phyloP scores from a whole-genome alignment of 1,139 yeast genomes.

The Yamadazyma conglobata region DNA sequence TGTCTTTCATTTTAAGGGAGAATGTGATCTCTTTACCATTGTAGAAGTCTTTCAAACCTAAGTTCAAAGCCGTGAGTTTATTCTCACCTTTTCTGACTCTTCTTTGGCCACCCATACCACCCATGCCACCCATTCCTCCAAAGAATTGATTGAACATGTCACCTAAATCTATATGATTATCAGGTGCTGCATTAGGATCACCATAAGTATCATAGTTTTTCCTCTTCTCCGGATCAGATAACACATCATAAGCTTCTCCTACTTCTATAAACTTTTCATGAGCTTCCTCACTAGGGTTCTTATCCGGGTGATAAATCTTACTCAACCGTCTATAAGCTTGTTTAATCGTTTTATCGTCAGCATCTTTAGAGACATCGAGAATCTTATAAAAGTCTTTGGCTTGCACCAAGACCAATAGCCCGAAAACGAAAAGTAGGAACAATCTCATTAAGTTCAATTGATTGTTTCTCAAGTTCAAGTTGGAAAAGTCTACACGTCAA shows the following conservation, averaged over 20 bases:
- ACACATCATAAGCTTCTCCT: constrained; percentile 90
- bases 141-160: constrained; percentile 73
- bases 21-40: constrained; percentile 64
- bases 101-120: constrained; percentile 30
- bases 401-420: constrained; percentile 10
- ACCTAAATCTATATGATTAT: constrained; percentile 48
- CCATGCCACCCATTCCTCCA: constrained; percentile 56
- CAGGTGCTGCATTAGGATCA: constrained; percentile 64
- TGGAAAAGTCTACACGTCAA: constrained; percentile 9
- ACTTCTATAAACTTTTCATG: constrained; percentile 84
- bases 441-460: constrained; percentile 6
- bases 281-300: constrained; percentile 79
- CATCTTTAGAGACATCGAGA: constrained; percentile 67
- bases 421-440: constrained; percentile 7
- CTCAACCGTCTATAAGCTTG: constrained; percentile 81
- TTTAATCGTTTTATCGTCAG: constrained; percentile 79
- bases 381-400: constrained; percentile 33
- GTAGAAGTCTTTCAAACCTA: constrained; percentile 65
- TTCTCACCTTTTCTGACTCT: constrained; percentile 61
- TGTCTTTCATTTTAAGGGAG: constrained; percentile 63
- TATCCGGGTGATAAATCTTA: constrained; percentile 92
- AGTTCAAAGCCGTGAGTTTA: constrained; percentile 52
- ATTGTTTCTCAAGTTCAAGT: constrained; percentile 1
- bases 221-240: constrained; percentile 72
- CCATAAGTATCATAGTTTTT: constrained; percentile 76